These are phyloP conservation scores for Hanseniaspora hatyaiensis DNA, from an alignment of 805 yeast genomes.

Conservation along the genomic window DNA sequence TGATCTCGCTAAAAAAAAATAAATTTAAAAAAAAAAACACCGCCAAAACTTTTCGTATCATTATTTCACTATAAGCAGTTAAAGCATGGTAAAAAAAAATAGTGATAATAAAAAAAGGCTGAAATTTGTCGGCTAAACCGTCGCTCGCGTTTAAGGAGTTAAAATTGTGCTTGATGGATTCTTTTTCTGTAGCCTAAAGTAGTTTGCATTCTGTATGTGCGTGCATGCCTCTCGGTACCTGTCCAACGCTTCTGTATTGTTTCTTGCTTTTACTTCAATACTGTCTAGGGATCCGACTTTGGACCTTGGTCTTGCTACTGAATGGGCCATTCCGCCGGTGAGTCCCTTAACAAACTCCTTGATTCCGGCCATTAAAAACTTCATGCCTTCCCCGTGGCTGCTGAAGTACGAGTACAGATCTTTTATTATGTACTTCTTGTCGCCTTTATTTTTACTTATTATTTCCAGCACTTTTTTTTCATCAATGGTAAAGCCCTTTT, in stretches of 20 bases:
- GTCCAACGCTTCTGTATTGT: background rate
- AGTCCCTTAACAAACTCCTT: slow-evolving; percentile 29
- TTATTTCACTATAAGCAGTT: no score
- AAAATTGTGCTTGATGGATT: no score
- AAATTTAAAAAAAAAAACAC: no score
- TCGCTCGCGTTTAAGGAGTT: no score
- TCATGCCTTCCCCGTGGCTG: slow-evolving; percentile 33
- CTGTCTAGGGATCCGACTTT: background rate
- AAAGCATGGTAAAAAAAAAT: no score
- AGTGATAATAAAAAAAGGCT: no score
- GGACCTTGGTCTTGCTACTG: background rate
- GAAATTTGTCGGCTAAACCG: no score
- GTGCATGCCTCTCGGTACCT: no score
- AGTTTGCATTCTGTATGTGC: no score
- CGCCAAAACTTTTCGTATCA: no score
- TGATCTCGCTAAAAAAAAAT: no score
- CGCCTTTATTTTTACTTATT: slow-evolving; percentile 32
- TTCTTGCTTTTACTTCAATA: background rate
- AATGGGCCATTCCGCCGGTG: background rate
- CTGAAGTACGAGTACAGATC: slow-evolving; percentile 35
- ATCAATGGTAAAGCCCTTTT: slow-evolving; percentile 39
- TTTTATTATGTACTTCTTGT: slow-evolving; percentile 31
- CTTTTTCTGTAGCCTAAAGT: background rate
- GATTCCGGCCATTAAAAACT: slow-evolving; percentile 28
- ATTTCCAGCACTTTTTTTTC: slow-evolving; percentile 32